phyloP scores from a whole-genome alignment of 345 rosid genomes.

The Melaleuca alternifolia region DNA sequence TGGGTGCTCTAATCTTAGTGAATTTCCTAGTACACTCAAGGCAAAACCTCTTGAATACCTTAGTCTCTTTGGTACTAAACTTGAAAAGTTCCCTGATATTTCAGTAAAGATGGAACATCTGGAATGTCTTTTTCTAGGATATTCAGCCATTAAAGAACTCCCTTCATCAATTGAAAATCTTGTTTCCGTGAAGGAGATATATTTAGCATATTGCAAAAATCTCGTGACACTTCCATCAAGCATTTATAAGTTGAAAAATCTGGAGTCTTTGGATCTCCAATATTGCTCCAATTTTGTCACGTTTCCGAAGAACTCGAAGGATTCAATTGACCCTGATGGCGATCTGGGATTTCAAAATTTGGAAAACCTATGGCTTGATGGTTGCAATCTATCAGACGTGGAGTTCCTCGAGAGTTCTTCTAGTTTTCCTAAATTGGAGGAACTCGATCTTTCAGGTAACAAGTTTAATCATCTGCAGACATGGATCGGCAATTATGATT shows the following conservation, averaged over 20 bases:
- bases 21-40: background rate
- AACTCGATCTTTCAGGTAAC: rapidly evolving
- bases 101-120: background rate
- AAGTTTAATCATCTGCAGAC: rapidly evolving
- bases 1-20: rapidly evolving
- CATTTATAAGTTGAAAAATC: background rate
- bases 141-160: background rate
- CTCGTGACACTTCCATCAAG: rapidly evolving
- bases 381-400: too few relatives aligned
- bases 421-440: rapidly evolving
- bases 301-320: background rate
- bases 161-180: background rate
- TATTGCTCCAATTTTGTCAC: background rate
- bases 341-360: rapidly evolving
- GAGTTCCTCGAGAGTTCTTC: background rate
- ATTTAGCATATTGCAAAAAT: rapidly evolving
- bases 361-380: rapidly evolving
- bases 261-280: rapidly evolving
- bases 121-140: rapidly evolving
- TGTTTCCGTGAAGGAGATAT: rapidly evolving
- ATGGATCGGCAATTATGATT: background rate
- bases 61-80: rapidly evolving
- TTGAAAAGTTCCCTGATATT: background rate
- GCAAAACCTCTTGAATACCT: rapidly evolving
- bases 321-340: background rate